These are phyloP conservation scores for Chenopodium quinoa DNA, from an alignment of 148 eudicot genomes.

Conservation along the genomic window DNA sequence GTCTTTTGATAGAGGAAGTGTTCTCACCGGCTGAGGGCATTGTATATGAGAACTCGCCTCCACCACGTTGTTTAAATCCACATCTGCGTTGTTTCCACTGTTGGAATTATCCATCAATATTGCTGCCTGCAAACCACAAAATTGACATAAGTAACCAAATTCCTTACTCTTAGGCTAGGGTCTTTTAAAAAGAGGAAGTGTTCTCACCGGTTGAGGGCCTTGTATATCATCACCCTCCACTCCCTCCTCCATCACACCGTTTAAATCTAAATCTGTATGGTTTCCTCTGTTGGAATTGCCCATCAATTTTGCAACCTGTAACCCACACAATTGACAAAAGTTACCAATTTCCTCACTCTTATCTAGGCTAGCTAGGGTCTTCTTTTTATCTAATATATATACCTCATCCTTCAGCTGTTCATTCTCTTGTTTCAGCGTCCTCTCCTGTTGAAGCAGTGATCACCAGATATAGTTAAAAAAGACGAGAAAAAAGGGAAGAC, in stretches of 20 bases:
- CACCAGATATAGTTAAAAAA: no score
- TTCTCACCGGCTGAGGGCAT: no score
- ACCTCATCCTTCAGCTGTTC: slow-evolving; percentile 31
- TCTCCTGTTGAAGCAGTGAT: slow-evolving; percentile 21
- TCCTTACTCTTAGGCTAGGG: no score
- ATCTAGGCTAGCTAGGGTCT: neutral
- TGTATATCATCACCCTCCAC: neutral
- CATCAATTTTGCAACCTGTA: slow-evolving; percentile 18
- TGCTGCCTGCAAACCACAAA: no score
- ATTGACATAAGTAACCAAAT: no score
- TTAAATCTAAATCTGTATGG: neutral
- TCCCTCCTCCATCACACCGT: neutral
- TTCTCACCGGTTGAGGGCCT: slow-evolving; percentile 16
- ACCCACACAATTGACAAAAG: neutral
- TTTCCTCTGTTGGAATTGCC: neutral
- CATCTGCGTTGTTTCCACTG: no score
- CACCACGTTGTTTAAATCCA: no score
- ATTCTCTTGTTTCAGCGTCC: slow-evolving; percentile 23
- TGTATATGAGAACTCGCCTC: no score
- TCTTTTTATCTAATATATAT: neutral
- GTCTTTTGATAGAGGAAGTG: no score
- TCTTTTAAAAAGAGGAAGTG: slow-evolving; percentile 16
- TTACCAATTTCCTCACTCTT: neutral
- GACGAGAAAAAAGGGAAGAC: neutral
- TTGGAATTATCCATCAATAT: no score